phyloP scores from a whole-genome alignment of 2,329 filamentous ascomycete species.

The Microsporum audouinii region DNA sequence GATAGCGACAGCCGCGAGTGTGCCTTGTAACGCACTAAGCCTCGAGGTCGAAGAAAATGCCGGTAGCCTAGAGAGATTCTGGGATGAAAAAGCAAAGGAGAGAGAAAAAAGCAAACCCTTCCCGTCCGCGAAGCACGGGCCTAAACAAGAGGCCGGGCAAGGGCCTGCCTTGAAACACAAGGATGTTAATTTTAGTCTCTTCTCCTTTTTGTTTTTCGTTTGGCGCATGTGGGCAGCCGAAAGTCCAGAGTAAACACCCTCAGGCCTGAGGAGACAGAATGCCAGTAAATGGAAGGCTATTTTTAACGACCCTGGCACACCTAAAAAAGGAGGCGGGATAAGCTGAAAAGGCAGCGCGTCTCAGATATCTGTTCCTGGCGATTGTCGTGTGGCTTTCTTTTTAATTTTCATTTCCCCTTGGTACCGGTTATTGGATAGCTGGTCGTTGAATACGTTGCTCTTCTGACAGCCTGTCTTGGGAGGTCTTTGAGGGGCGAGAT shows the following conservation, averaged over 20 bases:
- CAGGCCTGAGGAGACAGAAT: neutral
- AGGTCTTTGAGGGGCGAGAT: neutral
- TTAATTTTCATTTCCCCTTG: neutral
- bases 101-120: slow-evolving; percentile 3
- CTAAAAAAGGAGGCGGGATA: neutral
- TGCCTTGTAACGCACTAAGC: neutral
- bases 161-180: slow-evolving; percentile 2
- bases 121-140: slow-evolving; percentile 4
- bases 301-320: neutral
- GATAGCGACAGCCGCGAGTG: neutral
- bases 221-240: slow-evolving; percentile 1
- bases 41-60: neutral
- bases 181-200: neutral
- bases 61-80: neutral
- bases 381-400: neutral
- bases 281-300: neutral
- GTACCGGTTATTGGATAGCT: neutral
- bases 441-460: neutral
- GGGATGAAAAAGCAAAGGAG: slow-evolving; percentile 3
- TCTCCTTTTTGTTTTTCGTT: neutral
- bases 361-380: neutral
- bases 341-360: neutral
- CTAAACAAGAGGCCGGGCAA: slow-evolving; percentile 1
- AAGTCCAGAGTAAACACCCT: neutral
- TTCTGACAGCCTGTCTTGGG: neutral